Percentiles rank a stretch among this genome's conserved stretches.
Evolutionary conservation across 805 yeast species (phyloP).

Genomic region (Maudiozyma serrabonitensis): DNA sequence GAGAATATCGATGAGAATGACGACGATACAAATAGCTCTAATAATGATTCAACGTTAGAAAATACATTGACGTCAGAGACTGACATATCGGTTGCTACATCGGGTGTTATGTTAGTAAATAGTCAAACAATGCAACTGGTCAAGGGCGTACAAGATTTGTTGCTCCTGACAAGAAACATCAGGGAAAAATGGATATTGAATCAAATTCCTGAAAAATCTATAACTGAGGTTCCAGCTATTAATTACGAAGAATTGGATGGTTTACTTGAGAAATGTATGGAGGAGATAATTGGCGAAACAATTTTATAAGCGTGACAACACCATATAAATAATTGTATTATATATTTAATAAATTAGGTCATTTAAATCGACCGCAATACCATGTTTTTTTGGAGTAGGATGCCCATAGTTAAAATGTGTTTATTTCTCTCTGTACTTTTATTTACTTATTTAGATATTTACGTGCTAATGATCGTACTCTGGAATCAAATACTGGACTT

Average conservation of each 20-base stretch:
- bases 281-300: slow-evolving; percentile 11
- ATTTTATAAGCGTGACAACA: background rate
- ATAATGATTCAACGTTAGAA: background rate
- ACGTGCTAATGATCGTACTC: slow-evolving; percentile 60
- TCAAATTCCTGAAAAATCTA: slow-evolving; percentile 20
- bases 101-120: slow-evolving; percentile 22
- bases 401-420: background rate
- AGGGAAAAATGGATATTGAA: slow-evolving; percentile 29
- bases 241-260: slow-evolving; percentile 13
- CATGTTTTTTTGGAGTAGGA: too few relatives aligned
- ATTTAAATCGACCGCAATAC: background rate
- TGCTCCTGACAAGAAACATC: slow-evolving; percentile 24
- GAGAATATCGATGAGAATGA: slow-evolving; percentile 9
- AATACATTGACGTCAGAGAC: slow-evolving; percentile 6
- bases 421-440: background rate
- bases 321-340: too few relatives aligned
- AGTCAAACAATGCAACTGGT: slow-evolving; percentile 26
- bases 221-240: slow-evolving; percentile 2
- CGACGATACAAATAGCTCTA: slow-evolving; percentile 4
- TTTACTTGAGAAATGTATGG: slow-evolving; percentile 17
- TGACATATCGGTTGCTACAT: slow-evolving; percentile 20
- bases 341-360: too few relatives aligned
- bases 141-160: slow-evolving; percentile 27
- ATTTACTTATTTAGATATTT: slow-evolving; percentile 48
- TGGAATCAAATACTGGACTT: slow-evolving; percentile 65